phyloP scores from a whole-genome alignment of 108 stramenopile species.

The Cafeteria roenbergensis region DNA sequence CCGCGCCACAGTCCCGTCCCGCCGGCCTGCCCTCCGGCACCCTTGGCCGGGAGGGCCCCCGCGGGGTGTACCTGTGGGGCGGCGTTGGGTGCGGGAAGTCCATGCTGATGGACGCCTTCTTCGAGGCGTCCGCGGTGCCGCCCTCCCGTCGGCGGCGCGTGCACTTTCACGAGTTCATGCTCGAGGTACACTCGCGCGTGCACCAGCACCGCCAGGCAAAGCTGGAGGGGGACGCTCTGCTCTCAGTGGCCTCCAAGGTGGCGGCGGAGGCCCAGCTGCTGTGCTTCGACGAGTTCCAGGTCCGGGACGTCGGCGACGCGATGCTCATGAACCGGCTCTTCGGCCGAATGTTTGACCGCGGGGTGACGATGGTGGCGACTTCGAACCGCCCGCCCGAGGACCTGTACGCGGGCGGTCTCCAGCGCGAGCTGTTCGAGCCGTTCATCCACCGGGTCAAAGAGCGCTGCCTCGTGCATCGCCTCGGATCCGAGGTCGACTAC shows the following conservation, averaged over 20 bases:
- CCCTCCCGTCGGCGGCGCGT: conserved; percentile 53
- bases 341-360: conserved; percentile 44
- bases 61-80: conserved; percentile 70
- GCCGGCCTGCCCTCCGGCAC: too few relatives aligned
- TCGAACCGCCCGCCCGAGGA: conserved; percentile 76
- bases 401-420: conserved; percentile 85
- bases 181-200: conserved; percentile 64
- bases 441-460: conserved; percentile 66
- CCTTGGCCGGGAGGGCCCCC: conserved; percentile 11
- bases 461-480: conserved; percentile 57
- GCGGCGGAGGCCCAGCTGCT: conserved; percentile 53
- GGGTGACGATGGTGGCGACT: conserved; percentile 77
- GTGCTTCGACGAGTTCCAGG: conserved; percentile 98
- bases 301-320: conserved; percentile 92
- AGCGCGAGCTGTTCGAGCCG: conserved; percentile 81
- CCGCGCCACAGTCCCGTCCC: too few relatives aligned
- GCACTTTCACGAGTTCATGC: conserved; percentile 91
- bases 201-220: conserved; percentile 59
- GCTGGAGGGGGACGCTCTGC: conserved; percentile 36
- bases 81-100: conserved; percentile 90
- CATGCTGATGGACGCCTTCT: conserved; percentile 85
- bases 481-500: conserved; percentile 53
- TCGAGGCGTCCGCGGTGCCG: conserved; percentile 41
- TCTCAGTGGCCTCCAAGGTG: conserved; percentile 45
- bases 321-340: conserved; percentile 67